Evolutionary conservation across 2,329 filamentous ascomycete genomes (phyloP), one percentile per base, ranked within the genome.

Genomic region (Pseudocercospora cruenta): DNA sequence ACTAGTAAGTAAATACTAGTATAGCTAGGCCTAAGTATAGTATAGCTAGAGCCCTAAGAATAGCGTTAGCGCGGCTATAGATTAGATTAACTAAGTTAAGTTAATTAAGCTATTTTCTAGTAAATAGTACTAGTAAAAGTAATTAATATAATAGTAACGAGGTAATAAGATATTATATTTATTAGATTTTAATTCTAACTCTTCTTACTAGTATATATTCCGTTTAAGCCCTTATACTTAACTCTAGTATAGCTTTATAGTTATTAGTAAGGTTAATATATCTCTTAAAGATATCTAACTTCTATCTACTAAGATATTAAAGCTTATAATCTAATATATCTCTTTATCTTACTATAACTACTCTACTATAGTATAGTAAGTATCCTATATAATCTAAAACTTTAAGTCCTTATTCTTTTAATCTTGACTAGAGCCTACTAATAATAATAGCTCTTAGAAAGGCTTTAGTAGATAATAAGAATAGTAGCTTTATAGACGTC

Each of bases 161-260:
- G n/a, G n/a, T n/a, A n/a, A n/a, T n/a, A n/a, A n/a, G n/a, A n/a
- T 16, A 36, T 36, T 12, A 36, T 5, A 16, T 39, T 5, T n/a
- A 14, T n/a, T 16, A 39, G 3, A 3, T 16, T 36, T 14, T 36
- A 12, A 1, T 10, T 14, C 33, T 14, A 1, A 10, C 36, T 39
- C 3, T 10, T 14, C 33, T 14, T 2, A 10, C 36, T 39, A 39
- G 4, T 43, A 24, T 58, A 12, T 1, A 7, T 12, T 31, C 21
- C 12, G 14, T 43, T 10, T 58, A 39, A 12, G 14, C 31, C 3
- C 31, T 21, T 3, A 43, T 2, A 8, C 21, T 43, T 51, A 60
- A n/a, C 19, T 49, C 26, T 51, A 60, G 22, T 28, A 60, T 60
- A 51, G 58, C 43, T n/a, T 49, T 12, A 16, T 60, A 60, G 45